A percentile compares a stretch with the other conserved stretches of the same genome.
Evolutionary conservation across 371 early-diverging fungal genomes (phyloP).

Genomic region (Actinomortierella wolfii): DNA sequence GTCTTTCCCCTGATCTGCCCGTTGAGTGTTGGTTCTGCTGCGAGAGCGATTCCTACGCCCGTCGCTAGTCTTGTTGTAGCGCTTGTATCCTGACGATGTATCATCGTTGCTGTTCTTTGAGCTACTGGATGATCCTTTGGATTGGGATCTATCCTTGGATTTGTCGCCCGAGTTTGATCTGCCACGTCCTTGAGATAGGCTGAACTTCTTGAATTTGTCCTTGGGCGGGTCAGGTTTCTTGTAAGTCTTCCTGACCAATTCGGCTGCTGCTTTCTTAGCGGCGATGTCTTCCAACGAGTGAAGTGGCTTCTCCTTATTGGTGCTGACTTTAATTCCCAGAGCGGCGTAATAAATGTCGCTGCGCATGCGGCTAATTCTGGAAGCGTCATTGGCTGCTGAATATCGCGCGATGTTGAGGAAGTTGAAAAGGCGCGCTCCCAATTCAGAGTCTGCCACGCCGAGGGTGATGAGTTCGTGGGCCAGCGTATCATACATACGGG

Average conservation of each 20-base stretch:
- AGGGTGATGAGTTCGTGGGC: neutral
- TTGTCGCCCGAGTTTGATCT: neutral
- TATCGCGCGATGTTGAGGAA: slow-evolving; percentile 4
- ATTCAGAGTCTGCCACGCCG: neutral
- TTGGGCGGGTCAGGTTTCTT: neutral
- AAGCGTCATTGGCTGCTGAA: slow-evolving; percentile 3
- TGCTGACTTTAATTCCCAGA: slow-evolving; percentile 6
- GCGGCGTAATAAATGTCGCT: neutral
- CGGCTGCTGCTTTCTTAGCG: neutral
- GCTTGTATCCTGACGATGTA: too few relatives aligned
- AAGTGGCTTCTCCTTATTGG: neutral
- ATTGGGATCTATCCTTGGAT: neutral
- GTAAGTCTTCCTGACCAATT: neutral
- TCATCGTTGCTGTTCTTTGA: too few relatives aligned
- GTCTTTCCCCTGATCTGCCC: slow-evolving; percentile 8
- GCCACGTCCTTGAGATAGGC: too few relatives aligned
- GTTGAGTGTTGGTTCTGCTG: neutral
- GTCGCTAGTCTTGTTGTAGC: neutral
- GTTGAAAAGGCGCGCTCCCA: neutral
- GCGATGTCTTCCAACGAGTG: neutral
- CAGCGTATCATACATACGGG: neutral
- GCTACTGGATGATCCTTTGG: too few relatives aligned
- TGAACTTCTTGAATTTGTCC: neutral
- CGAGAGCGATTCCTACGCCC: neutral
- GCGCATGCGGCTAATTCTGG: slow-evolving; percentile 3